These are phyloP conservation scores for Hypericum androsaemum DNA, from an alignment of 345 rosid species.

Conservation along the genomic window DNA sequence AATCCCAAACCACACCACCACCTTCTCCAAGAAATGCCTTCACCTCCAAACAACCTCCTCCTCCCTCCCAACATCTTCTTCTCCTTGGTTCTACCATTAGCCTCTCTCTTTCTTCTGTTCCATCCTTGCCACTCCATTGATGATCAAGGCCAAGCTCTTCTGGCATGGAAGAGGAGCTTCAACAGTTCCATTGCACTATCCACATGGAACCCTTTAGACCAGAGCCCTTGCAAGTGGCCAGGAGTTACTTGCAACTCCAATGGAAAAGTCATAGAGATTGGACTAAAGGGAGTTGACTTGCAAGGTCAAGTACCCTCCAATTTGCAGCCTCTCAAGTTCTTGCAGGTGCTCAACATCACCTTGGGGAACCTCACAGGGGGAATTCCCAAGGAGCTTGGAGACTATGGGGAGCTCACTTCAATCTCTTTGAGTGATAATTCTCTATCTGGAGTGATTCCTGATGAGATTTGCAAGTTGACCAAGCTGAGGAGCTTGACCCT, in stretches of 20 bases:
- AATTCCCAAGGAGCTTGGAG: slow-evolving; percentile 63
- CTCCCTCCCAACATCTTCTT: slow-evolving; percentile 30
- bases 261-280: slow-evolving; percentile 48
- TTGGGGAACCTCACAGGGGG: slow-evolving; percentile 65
- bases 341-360: slow-evolving; percentile 49
- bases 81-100: slow-evolving; percentile 31
- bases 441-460: slow-evolving; percentile 65
- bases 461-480: slow-evolving; percentile 49
- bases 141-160: slow-evolving; percentile 59
- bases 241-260: slow-evolving; percentile 60
- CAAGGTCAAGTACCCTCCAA: slow-evolving; percentile 59
- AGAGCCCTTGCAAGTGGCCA: slow-evolving; percentile 64
- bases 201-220: slow-evolving; percentile 52
- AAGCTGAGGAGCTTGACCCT: slow-evolving; percentile 49
- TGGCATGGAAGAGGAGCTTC: slow-evolving; percentile 65
- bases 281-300: slow-evolving; percentile 44
- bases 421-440: slow-evolving; percentile 71
- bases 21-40: slow-evolving; percentile 51
- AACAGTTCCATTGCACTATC: slow-evolving; percentile 38
- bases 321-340: slow-evolving; percentile 43
- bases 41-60: slow-evolving; percentile 35
- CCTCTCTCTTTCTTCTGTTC: slow-evolving; percentile 35
- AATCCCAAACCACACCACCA: slow-evolving; percentile 33
- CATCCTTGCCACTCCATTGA: slow-evolving; percentile 48
- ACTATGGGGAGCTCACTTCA: slow-evolving; percentile 36